Percentiles rank a stretch among this genome's conserved stretches.
Evolutionary conservation across 2,329 filamentous ascomycete species (phyloP).

Genomic region (Chalaropsis thielavioides): DNA sequence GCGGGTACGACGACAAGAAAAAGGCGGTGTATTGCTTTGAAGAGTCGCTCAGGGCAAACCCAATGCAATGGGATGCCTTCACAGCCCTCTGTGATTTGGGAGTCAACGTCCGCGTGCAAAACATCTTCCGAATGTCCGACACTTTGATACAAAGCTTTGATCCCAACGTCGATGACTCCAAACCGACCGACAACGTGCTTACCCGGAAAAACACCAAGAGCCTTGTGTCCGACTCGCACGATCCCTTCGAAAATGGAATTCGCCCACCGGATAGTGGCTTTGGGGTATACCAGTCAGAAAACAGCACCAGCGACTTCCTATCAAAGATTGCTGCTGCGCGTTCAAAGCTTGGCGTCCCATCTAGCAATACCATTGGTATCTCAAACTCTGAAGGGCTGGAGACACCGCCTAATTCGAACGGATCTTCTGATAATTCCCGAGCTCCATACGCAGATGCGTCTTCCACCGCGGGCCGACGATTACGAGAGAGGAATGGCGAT

Average conservation of each 20-base stretch:
- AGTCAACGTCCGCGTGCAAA: slow-evolving; percentile 63
- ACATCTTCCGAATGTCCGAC: slow-evolving; percentile 68
- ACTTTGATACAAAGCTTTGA: slow-evolving; percentile 35
- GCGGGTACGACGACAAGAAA: slow-evolving; percentile 65
- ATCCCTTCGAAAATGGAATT: slow-evolving; percentile 35
- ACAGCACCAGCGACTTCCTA: slow-evolving; percentile 33
- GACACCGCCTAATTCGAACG: slow-evolving; percentile 34
- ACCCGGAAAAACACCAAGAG: slow-evolving; percentile 16
- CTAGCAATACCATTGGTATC: slow-evolving; percentile 23
- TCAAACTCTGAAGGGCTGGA: slow-evolving; percentile 43
- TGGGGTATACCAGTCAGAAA: slow-evolving; percentile 17
- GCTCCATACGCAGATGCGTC: slow-evolving; percentile 29
- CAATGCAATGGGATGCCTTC: slow-evolving; percentile 98
- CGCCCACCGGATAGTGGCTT: slow-evolving; percentile 11
- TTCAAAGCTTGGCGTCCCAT: slow-evolving; percentile 26
- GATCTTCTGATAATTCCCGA: slow-evolving; percentile 10
- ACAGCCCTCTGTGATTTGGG: slow-evolving; percentile 76
- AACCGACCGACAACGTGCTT: slow-evolving; percentile 13
- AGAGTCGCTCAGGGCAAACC: slow-evolving; percentile 75
- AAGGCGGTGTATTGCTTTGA: slow-evolving; percentile 79
- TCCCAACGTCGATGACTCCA: slow-evolving; percentile 17
- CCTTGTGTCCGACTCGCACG: slow-evolving; percentile 22
- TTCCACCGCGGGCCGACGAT: slow-evolving; percentile 38
- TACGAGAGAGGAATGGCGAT: slow-evolving; percentile 28
- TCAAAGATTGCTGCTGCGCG: slow-evolving; percentile 40